These are phyloP conservation scores for Hypomontagnella submonticulosa DNA, from an alignment of 495 filamentous ascomycete genomes.

Conservation along the genomic window DNA sequence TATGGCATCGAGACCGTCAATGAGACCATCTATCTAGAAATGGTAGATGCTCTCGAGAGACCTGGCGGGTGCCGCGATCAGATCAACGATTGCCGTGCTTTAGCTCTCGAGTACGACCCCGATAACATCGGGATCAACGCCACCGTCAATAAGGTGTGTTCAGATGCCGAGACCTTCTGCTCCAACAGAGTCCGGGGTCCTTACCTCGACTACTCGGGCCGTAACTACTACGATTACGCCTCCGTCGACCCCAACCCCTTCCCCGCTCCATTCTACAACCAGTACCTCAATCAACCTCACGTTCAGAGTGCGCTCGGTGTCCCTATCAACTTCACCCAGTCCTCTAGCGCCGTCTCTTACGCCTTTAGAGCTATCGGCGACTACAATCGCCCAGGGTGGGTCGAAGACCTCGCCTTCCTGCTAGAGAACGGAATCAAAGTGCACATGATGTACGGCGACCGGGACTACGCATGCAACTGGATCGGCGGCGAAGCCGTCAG, in stretches of 20 bases:
- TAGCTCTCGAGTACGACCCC: slow-evolving; percentile 57
- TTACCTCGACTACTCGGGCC: slow-evolving; percentile 54
- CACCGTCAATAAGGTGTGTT: slow-evolving; percentile 60
- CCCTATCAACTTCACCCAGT: slow-evolving; percentile 72
- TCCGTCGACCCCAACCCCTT: slow-evolving; percentile 65
- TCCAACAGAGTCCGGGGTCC: slow-evolving; percentile 57
- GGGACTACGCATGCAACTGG: slow-evolving; percentile 74
- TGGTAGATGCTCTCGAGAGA: slow-evolving; percentile 44
- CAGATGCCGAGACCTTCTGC: slow-evolving; percentile 57
- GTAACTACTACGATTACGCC: slow-evolving; percentile 70
- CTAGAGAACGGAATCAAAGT: slow-evolving; percentile 70
- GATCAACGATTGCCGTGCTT: slow-evolving; percentile 60
- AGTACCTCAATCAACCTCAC: slow-evolving; percentile 70
- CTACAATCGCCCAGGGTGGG: slow-evolving; percentile 57
- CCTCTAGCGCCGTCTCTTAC: slow-evolving; percentile 60
- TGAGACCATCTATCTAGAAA: slow-evolving; percentile 60
- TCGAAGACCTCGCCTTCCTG: slow-evolving; percentile 62
- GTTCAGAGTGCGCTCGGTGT: slow-evolving; percentile 73
- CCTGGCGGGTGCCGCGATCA: slow-evolving; percentile 63
- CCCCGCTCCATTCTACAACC: slow-evolving; percentile 65
- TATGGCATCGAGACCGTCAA: slow-evolving; percentile 75
- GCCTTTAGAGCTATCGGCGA: slow-evolving; percentile 67
- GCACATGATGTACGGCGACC: slow-evolving; percentile 70
- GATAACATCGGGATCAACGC: slow-evolving; percentile 59
- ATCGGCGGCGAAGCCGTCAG: slow-evolving; percentile 70